phyloP scores from a whole-genome alignment of 169 alveolate genomes.

The Eimeria praecox region DNA sequence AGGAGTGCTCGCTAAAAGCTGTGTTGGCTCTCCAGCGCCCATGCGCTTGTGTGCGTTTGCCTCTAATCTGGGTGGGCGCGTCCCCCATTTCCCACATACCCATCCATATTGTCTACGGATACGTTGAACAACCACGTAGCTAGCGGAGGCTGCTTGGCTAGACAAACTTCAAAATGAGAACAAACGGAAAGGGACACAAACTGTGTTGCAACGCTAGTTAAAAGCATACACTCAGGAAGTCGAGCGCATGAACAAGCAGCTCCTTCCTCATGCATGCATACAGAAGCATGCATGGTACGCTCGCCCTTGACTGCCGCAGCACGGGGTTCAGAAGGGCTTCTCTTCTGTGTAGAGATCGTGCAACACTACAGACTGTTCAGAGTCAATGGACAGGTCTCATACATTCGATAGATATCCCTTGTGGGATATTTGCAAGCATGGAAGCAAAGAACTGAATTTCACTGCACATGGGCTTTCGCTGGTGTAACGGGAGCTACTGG shows the following conservation, averaged over 20 bases:
- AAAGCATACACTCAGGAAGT: neutral
- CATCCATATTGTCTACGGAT: neutral
- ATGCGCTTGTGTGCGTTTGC: neutral
- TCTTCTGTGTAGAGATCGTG: neutral
- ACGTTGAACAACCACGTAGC: neutral
- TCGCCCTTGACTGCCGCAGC: neutral
- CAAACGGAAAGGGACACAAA: constrained; percentile 5
- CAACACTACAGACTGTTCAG: neutral
- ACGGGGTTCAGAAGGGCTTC: neutral
- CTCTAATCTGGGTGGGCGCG: neutral
- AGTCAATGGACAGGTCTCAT: neutral
- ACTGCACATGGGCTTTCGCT: neutral
- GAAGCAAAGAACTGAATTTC: neutral
- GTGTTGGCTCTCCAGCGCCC: neutral
- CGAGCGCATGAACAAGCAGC: neutral
- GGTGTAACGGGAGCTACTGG: neutral
- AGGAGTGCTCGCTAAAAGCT: neutral
- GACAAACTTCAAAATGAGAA: neutral
- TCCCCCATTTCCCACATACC: neutral
- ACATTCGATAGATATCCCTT: neutral
- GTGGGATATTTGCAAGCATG: neutral
- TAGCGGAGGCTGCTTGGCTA: neutral
- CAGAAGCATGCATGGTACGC: too few species aligned
- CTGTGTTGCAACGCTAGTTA: neutral
- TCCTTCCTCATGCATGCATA: neutral